Base-by-base conservation (phyloP, 2,329 filamentous ascomycete species). In the Fusarium xyrophilum region DNA sequence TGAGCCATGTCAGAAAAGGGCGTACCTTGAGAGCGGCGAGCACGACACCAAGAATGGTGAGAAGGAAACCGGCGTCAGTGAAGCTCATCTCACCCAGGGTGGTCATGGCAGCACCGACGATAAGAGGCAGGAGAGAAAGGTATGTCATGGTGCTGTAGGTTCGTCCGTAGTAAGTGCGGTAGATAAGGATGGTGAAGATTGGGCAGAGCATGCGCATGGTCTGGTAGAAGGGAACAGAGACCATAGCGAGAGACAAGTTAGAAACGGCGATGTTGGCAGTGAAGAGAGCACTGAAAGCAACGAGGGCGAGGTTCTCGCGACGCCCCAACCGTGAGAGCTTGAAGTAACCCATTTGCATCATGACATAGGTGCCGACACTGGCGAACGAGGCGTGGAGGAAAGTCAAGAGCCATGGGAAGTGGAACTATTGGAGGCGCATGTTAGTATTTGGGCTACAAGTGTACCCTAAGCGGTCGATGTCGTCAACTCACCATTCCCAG, bases 141-240 rank as follows among this genome's bases (percentile, higher is more conserved):
- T 89, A 89, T 17, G 87, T 89, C 68, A 82, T 79, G 33, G 73
- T 80, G 61, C 84, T 82, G 76, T 89, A 89, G 21, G 81, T 83
- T 56, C 86, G 84, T 63, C 79, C 76, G 75, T 86, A 88, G 73
- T 82, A 82, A 52, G 86, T 73, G 53, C 85, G 84, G 79, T 87
- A 88, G 74, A 89, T 87, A 66, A 87, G 75, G 58, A 89, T 85
- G 54, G 87, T 88, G 74, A 89, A 87, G 71, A 89, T 82, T 30
- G 88, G 87, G 63, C 83, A 86, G 23, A 86, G 85, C 63, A 87
- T 88, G 67, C 87, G 84, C 76, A 89, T 84, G 60, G 88, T 86
- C 75, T 89, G 87, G 76, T 89, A 88, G 76, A 89, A 89, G 4
- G 88, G 85, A n/a, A 89, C 85, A 1, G 87, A 89, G 38, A 88